A percentile compares a stretch with the other conserved stretches of the same genome.
Evolutionary conservation across 208 protist genomes (phyloP).

Genomic region (Borovskyia barvae): DNA sequence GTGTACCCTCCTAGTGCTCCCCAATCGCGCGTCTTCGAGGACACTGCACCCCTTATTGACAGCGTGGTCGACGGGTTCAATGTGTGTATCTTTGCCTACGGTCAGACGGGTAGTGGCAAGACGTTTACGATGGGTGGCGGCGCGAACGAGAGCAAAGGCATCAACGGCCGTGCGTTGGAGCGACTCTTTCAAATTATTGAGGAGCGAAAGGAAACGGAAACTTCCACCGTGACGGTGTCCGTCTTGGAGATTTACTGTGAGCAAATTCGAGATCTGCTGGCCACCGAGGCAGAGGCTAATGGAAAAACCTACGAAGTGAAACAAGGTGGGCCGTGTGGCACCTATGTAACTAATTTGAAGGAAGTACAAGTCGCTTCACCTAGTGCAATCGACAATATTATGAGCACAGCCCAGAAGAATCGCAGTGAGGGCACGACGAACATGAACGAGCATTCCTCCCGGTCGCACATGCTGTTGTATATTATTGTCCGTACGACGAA

Average conservation of each 20-base stretch:
- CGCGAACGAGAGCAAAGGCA: conserved; percentile 72
- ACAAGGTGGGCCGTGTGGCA: conserved; percentile 85
- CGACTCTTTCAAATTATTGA: conserved; percentile 88
- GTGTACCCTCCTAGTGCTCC: conserved; percentile 77
- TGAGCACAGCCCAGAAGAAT: conserved; percentile 67
- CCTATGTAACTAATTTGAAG: conserved; percentile 89
- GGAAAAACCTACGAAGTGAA: conserved; percentile 81
- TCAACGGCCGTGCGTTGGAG: conserved; percentile 88
- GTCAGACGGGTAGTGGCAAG: conserved; percentile 92
- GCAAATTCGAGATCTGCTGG: conserved; percentile 87
- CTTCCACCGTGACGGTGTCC: conserved; percentile 74
- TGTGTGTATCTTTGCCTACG: conserved; percentile 94
- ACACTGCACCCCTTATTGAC: conserved; percentile 92
- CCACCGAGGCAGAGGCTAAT: conserved; percentile 48
- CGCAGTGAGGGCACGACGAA: conserved; percentile 88
- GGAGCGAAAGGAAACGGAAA: conserved; percentile 84
- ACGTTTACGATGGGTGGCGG: conserved; percentile 90
- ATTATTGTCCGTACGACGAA: conserved; percentile 89
- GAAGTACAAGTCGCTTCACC: conserved; percentile 68
- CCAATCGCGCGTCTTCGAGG: conserved; percentile 89
- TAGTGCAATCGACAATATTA: conserved; percentile 78
- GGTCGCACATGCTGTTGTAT: conserved; percentile 94
- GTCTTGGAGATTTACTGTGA: conserved; percentile 93
- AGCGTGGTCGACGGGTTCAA: conserved; percentile 93
- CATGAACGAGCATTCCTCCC: conserved; percentile 93